Conservation (phyloP, 2,329 filamentous ascomycete genomes). For the Fusarium gaditjirri region DNA sequence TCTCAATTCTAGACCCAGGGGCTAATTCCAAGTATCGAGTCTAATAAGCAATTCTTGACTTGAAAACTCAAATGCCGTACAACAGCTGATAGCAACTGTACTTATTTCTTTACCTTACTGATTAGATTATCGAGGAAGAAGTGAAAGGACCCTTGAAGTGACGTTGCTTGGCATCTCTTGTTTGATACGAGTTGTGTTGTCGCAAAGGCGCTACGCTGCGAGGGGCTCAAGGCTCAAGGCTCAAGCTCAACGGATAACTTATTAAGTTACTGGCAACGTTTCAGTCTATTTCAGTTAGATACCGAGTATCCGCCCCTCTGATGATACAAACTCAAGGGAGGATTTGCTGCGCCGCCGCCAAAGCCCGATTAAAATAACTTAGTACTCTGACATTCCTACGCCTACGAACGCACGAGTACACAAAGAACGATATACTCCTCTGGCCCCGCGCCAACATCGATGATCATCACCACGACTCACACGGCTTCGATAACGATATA, state of each 20-base stretch:
- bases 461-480: not conserved
- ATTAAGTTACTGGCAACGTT: not conserved
- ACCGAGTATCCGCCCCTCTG: not conserved
- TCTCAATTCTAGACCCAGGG: slow-evolving; percentile 16
- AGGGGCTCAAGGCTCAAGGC: slow-evolving; percentile 8
- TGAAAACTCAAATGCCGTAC: not conserved
- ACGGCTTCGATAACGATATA: not conserved
- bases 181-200: not conserved
- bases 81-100: not conserved
- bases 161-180: slow-evolving; percentile 7
- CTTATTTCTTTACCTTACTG: not conserved
- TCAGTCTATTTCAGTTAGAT: slow-evolving; percentile 7
- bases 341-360: slow-evolving; percentile 9
- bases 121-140: not conserved
- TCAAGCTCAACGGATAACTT: not conserved
- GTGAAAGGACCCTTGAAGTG: slow-evolving; percentile 12
- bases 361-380: not conserved
- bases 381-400: not conserved
- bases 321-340: slow-evolving; percentile 11
- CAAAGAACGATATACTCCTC: slow-evolving; percentile 1
- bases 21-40: not conserved
- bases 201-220: slow-evolving; percentile 17
- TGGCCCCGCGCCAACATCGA: slow-evolving; percentile 15
- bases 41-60: not conserved
- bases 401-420: not conserved